Conservation (phyloP, 345 rosid genomes). For the Psidium guajava region DNA sequence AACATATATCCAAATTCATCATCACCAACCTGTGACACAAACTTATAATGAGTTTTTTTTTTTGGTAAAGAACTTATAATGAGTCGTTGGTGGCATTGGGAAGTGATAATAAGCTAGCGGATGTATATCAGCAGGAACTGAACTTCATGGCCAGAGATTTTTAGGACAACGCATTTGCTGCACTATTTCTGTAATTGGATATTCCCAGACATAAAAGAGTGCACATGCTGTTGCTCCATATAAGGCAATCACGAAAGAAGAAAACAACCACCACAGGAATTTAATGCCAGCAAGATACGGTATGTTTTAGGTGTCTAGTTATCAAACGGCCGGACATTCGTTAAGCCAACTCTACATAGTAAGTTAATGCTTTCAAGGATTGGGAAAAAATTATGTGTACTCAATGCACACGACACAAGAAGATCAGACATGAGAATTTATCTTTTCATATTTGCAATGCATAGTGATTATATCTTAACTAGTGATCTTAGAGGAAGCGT, state of each 20-base stretch:
- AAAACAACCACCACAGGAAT: neutral
- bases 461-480: neutral
- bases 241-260: neutral
- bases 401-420: neutral
- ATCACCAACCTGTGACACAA: conserved; percentile 45
- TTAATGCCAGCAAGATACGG: neutral
- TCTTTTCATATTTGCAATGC: neutral
- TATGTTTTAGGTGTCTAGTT: neutral
- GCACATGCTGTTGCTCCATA: neutral
- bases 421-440: neutral
- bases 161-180: neutral
- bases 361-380: neutral
- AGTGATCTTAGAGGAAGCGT: neutral
- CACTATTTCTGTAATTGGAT: neutral
- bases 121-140: neutral
- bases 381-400: neutral
- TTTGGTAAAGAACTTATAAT: neutral
- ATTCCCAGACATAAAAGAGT: neutral
- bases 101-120: neutral
- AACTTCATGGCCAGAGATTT: neutral
- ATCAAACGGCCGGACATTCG: neutral
- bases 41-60: neutral
- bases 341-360: neutral
- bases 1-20: conserved; percentile 97
- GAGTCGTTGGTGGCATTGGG: neutral